A percentile compares a stretch with the other conserved stretches of the same genome.
Conservation (phyloP, 2,329 filamentous ascomycete species). For the Penicillium sp. region DNA sequence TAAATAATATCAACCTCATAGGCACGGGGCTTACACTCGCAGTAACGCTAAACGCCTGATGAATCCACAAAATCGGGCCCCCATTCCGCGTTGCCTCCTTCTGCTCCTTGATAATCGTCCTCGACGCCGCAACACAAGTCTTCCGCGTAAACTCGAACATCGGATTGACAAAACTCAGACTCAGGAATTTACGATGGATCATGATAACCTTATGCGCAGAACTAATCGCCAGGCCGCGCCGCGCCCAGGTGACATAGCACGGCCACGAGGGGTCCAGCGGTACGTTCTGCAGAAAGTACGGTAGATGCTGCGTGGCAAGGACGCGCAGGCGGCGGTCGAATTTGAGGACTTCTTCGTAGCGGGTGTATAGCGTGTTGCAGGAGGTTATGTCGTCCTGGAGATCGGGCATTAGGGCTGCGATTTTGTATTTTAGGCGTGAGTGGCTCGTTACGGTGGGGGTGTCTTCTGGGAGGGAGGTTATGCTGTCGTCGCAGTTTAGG, state of each 20-base stretch:
- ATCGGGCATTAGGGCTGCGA: conserved; percentile 40
- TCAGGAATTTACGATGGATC: conserved; percentile 47
- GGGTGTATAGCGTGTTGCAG: conserved; percentile 39
- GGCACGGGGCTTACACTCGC: conserved; percentile 27
- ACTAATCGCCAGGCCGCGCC: conserved; percentile 41
- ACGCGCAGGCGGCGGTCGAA: conserved; percentile 44
- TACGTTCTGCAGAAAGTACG: conserved; percentile 36
- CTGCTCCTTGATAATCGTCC: conserved; percentile 45
- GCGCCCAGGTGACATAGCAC: conserved; percentile 43
- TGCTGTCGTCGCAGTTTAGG: conserved; percentile 33
- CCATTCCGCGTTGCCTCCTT: conserved; percentile 34
- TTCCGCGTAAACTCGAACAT: conserved; percentile 47
- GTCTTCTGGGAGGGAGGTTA: conserved; percentile 30
- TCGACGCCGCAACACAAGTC: conserved; percentile 45
- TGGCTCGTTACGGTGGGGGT: conserved; percentile 39
- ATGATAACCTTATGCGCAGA: conserved; percentile 50
- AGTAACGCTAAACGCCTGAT: conserved; percentile 45
- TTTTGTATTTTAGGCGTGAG: conserved; percentile 40
- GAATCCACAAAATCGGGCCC: conserved; percentile 48
- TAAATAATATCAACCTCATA: background rate
- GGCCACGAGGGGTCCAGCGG: conserved; percentile 43
- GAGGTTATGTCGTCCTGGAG: conserved; percentile 42
- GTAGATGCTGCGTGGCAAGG: conserved; percentile 35
- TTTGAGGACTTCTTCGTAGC: conserved; percentile 44
- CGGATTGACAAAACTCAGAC: conserved; percentile 44